Evolutionary conservation across 306 rosid genomes (phyloP), one percentile per base, ranked within the genome.

Genomic region (Fagus sylvatica): DNA sequence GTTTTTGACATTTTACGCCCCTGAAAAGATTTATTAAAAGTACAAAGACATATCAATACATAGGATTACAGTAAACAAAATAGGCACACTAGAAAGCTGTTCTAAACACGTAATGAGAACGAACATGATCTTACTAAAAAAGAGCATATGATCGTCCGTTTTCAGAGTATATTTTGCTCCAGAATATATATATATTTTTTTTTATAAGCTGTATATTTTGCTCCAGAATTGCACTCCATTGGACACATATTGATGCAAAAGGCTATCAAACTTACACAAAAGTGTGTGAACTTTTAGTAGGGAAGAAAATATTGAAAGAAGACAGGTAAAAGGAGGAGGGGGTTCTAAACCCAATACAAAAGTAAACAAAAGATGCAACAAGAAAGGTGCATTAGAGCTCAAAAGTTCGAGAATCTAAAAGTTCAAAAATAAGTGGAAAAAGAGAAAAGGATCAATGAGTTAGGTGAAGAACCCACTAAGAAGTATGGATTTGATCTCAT

Each of bases 1-100:
- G 97, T 87, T 87, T 94, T 94, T 17, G 98, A 94, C 98, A 94
- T 94, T 85, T 94, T 94, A 78, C 92, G 86, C 67, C 98, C 98
- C 97, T 92, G 91, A 75, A 88, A 87, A 59, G 46, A 11, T 73
- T 7, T 71, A 60, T 16, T 37, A 68, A 28, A 51, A 73, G 53
- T 74, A 69, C 49, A 74, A 12, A 70, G 34, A 76, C 19, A 82
- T 7, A 41, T 53, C 53, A 67, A 53, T 46, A 37, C n/a, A 74
- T 61, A 34, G 42, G 79, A 60, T 61, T 41, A 49, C 40, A n/a
- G 33, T 33, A 51, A 55, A 36, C 32, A 54, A 22, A 17, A 51
- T 4, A 37, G 48, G 19, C 32, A 37, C n/a, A 8, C 32, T 39
- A 66, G 32, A 39, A 39, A 66, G 46, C 17, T 39, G 15, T 43